Percentiles rank a stretch among this genome's conserved stretches.
Conservation (phyloP, 208 protist species). For the Leishmania mexicana region DNA sequence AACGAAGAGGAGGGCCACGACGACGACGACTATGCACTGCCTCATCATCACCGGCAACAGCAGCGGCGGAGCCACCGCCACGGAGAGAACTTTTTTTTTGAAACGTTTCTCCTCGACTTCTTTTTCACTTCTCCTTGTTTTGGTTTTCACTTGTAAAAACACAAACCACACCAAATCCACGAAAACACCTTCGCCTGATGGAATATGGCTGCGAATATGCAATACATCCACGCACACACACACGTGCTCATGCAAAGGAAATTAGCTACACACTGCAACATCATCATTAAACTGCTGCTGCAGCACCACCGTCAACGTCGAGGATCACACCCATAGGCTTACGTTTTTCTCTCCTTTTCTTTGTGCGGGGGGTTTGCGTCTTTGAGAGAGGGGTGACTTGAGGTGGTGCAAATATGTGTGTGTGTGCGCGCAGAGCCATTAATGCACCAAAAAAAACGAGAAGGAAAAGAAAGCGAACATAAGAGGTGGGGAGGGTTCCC, state of each 20-base stretch:
- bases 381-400: not conserved
- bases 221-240: slow-evolving; percentile 1
- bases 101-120: slow-evolving; percentile 2
- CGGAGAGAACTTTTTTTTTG: not conserved
- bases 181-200: not conserved
- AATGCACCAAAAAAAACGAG: not conserved
- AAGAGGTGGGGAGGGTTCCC: not conserved
- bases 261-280: slow-evolving; percentile 2
- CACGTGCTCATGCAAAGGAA: not conserved
- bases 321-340: not conserved
- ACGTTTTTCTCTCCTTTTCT: slow-evolving; percentile 1
- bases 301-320: slow-evolving; percentile 4
- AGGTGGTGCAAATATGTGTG: slow-evolving; percentile 6
- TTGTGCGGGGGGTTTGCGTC: not conserved
- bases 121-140: not conserved
- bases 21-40: not conserved
- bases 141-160: not conserved
- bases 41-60: not conserved
- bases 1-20: not conserved
- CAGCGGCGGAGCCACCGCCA: not conserved
- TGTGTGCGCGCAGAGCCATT: slow-evolving; percentile 1
- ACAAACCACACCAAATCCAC: not conserved
- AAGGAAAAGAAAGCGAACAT: not conserved
- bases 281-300: slow-evolving; percentile 1
- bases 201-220: not conserved